Conservation (phyloP, 1,139 yeast species). For the Pichia sp. region DNA sequence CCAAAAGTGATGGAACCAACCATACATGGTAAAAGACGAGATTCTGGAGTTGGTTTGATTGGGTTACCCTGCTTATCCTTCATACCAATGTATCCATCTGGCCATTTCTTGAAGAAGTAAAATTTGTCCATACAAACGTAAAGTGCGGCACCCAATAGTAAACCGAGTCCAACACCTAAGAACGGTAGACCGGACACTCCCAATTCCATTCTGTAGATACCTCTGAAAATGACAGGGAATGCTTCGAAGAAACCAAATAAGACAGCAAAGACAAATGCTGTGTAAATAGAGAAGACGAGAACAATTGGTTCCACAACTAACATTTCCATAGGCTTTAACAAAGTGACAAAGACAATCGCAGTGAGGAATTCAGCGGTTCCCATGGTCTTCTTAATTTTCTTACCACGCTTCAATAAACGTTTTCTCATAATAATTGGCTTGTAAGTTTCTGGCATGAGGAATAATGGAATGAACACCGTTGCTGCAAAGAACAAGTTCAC, state of each 20-base stretch:
- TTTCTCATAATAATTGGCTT: conserved; percentile 49
- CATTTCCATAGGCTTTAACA: conserved; percentile 60
- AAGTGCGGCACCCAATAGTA: conserved; percentile 43
- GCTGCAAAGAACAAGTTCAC: conserved; percentile 69
- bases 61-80: conserved; percentile 50
- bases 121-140: conserved; percentile 44
- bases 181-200: conserved; percentile 66
- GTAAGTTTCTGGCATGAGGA: conserved; percentile 63
- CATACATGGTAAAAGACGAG: conserved; percentile 31
- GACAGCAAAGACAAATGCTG: conserved; percentile 69
- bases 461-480: conserved; percentile 48
- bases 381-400: conserved; percentile 34
- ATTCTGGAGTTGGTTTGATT: conserved; percentile 38
- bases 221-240: conserved; percentile 63
- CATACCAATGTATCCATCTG: conserved; percentile 56
- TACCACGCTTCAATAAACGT: conserved; percentile 55
- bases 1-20: conserved; percentile 52
- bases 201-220: conserved; percentile 47
- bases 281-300: conserved; percentile 54
- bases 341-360: conserved; percentile 37
- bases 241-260: conserved; percentile 75
- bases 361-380: conserved; percentile 29
- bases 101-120: conserved; percentile 47
- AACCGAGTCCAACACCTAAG: conserved; percentile 62
- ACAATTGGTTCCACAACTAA: conserved; percentile 65